Conservation (phyloP, 805 yeast genomes). For the Candida adriatica region DNA sequence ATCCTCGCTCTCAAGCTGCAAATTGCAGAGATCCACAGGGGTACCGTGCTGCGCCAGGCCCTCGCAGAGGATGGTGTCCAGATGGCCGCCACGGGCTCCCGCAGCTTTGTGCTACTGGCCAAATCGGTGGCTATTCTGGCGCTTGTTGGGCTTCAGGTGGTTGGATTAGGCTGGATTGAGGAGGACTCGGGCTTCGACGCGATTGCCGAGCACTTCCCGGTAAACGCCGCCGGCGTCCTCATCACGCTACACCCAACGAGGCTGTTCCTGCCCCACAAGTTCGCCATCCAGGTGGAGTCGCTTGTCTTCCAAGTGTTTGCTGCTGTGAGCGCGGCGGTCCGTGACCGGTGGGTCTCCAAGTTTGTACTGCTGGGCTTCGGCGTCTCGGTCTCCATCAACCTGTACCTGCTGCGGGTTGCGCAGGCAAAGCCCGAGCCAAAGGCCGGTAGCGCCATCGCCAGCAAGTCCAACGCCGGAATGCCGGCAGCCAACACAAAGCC, state of each 20-base stretch:
- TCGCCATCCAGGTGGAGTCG: conserved; percentile 57
- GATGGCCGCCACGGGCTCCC: conserved; percentile 49
- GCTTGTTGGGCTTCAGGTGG: conserved; percentile 57
- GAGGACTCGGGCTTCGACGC: conserved; percentile 20
- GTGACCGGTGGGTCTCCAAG: conserved; percentile 77
- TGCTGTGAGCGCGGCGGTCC: conserved; percentile 58
- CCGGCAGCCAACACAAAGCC: conserved; percentile 28
- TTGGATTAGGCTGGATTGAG: conserved; percentile 45
- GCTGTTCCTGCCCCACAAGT: conserved; percentile 51
- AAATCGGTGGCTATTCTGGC: conserved; percentile 54
- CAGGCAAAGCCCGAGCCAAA: conserved; percentile 49
- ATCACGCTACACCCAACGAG: conserved; percentile 53
- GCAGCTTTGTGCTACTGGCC: conserved; percentile 42
- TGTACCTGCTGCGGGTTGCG: conserved; percentile 83
- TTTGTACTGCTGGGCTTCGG: conserved; percentile 65
- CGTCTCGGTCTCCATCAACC: conserved; percentile 71
- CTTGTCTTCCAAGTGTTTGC: conserved; percentile 42
- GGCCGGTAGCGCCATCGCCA: conserved; percentile 21
- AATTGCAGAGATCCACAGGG: conserved; percentile 77
- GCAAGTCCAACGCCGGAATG: conserved; percentile 26
- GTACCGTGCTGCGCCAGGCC: conserved; percentile 67
- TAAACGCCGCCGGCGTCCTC: conserved; percentile 42
- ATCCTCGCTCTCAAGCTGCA: conserved; percentile 83
- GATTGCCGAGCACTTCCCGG: conserved; percentile 21
- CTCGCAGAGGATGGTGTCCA: conserved; percentile 92